Conservation (phyloP, 768 basidiomycete species). For the Phlebiopsis gigantea region DNA sequence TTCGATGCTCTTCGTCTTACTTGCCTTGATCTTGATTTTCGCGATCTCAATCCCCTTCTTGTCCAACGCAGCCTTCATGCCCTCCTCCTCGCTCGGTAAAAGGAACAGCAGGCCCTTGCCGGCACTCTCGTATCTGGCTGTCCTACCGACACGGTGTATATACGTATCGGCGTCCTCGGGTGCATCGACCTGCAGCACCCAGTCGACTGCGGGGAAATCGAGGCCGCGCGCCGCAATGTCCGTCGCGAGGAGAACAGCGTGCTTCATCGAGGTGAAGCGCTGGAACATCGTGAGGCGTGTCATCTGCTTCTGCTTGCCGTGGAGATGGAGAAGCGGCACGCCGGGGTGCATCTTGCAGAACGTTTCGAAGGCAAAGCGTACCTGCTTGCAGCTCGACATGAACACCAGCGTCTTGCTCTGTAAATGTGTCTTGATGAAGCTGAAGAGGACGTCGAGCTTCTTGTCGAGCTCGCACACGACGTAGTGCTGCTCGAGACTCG, state of each 20-base stretch:
- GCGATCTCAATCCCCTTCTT: conserved; percentile 67
- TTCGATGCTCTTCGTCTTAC: conserved; percentile 79
- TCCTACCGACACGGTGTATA: conserved; percentile 94
- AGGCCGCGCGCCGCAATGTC: conserved; percentile 95
- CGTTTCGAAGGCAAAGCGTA: conserved; percentile 92
- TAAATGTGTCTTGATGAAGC: conserved; percentile 91
- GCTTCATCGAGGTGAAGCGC: conserved; percentile 75
- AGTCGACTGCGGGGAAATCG: conserved; percentile 94
- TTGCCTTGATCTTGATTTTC: conserved; percentile 83
- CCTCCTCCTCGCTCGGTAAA: conserved; percentile 88
- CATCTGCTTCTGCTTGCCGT: conserved; percentile 96
- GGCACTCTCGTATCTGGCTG: conserved; percentile 87
- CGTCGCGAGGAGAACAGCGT: conserved; percentile 89
- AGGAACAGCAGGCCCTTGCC: conserved; percentile 83
- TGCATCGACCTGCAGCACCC: conserved; percentile 94
- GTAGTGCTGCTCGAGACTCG: conserved; percentile 85
- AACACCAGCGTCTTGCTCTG: conserved; percentile 91
- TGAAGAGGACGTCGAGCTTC: conserved; percentile 90
- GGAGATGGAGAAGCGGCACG: conserved; percentile 85
- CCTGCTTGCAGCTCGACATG: conserved; percentile 93
- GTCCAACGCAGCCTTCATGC: conserved; percentile 69
- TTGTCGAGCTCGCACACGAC: conserved; percentile 75
- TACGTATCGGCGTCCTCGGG: conserved; percentile 98
- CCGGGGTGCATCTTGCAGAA: conserved; percentile 97
- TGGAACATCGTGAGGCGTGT: conserved; percentile 79